phyloP scores from a whole-genome alignment of 768 basidiomycete species.

The Tulasnella sp. region DNA sequence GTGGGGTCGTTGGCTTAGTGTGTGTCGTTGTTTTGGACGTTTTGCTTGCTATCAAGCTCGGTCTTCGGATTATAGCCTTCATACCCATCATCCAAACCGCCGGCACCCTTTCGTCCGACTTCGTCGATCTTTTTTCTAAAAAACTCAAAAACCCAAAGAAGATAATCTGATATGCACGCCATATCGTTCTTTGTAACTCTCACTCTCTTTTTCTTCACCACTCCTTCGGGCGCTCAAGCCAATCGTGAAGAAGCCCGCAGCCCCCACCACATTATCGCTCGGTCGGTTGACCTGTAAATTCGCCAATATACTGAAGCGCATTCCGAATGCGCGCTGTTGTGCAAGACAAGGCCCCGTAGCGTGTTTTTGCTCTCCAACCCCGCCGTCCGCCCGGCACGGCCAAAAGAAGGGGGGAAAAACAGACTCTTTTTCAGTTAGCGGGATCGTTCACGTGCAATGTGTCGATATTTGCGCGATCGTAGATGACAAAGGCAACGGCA shows the following conservation, averaged over 20 bases:
- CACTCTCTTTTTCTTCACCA: background rate
- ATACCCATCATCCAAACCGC: background rate
- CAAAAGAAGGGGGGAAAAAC: too few relatives aligned
- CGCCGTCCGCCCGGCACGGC: background rate
- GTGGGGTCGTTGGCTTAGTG: background rate
- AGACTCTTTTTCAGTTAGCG: background rate
- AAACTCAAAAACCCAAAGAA: background rate
- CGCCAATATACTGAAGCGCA: background rate
- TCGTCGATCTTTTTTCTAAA: background rate
- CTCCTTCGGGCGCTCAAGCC: background rate
- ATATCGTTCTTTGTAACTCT: background rate
- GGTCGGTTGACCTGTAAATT: background rate
- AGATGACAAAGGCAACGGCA: too few relatives aligned
- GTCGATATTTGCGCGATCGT: too few relatives aligned
- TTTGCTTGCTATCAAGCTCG: background rate
- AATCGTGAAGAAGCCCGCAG: background rate
- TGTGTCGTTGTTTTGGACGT: background rate
- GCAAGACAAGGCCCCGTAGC: background rate
- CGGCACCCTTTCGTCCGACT: background rate
- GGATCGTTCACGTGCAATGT: background rate
- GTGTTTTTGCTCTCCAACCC: background rate
- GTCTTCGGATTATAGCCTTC: background rate
- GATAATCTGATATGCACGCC: background rate
- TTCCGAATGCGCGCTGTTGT: background rate
- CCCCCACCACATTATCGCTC: background rate